Evolutionary conservation across 352 stramenopile species (phyloP).

Genomic region (Globisporangium barbulae): DNA sequence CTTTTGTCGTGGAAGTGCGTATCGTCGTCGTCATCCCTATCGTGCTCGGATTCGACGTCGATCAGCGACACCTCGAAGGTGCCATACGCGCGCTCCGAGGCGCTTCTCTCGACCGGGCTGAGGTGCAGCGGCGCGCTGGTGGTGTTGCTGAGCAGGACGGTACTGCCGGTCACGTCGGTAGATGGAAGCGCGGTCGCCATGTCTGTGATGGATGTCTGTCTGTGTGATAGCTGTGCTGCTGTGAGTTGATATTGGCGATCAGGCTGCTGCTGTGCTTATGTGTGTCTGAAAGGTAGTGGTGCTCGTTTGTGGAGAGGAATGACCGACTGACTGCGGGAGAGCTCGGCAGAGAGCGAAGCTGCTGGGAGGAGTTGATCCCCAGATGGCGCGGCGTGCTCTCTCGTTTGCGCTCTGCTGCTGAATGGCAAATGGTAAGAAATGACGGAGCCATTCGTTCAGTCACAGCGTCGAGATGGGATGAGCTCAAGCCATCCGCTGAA

Average conservation of each 20-base stretch:
- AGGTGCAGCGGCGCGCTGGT: slow-evolving; percentile 6
- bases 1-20: slow-evolving; percentile 19
- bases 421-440: background rate
- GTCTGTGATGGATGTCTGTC: background rate
- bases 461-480: background rate
- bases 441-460: slow-evolving; percentile 1
- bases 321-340: background rate
- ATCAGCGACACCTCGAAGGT: slow-evolving; percentile 72
- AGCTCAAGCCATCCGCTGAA: background rate
- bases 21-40: background rate
- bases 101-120: slow-evolving; percentile 19
- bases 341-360: background rate
- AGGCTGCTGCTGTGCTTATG: too few species aligned
- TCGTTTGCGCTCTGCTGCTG: background rate
- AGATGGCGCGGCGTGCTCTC: background rate
- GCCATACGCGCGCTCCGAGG: slow-evolving; percentile 51
- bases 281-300: background rate
- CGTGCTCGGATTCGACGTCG: slow-evolving; percentile 44
- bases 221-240: background rate
- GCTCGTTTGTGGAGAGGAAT: background rate
- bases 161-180: background rate
- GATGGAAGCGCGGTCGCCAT: background rate
- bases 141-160: background rate
- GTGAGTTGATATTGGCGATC: background rate
- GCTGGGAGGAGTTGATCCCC: background rate